Evolutionary conservation across 495 filamentous ascomycete genomes (phyloP).

Genomic region (Aspergillus avenaceus): DNA sequence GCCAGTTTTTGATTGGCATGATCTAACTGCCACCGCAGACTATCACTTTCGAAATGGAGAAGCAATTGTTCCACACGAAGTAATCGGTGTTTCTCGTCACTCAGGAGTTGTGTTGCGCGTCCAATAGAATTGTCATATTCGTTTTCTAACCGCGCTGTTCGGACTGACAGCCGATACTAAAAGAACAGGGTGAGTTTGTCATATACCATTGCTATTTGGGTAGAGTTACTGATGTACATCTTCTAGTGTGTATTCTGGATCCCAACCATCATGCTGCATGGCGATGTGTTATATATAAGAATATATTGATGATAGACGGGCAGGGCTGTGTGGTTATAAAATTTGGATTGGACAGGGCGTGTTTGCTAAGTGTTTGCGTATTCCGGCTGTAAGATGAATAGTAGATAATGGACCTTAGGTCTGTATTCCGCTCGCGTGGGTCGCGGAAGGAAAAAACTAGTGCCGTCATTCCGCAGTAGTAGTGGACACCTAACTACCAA

Average conservation of each 20-base stretch:
- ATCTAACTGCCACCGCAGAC: constrained; percentile 55
- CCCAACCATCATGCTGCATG: constrained; percentile 14
- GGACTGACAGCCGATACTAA: constrained; percentile 43
- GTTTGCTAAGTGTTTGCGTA: too few relatives aligned
- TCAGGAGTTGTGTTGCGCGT: constrained; percentile 55
- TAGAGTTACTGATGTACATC: constrained; percentile 22
- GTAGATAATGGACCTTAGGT: background rate
- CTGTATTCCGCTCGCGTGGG: background rate
- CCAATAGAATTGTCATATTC: constrained; percentile 59
- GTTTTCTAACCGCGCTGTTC: constrained; percentile 53
- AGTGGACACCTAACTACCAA: constrained; percentile 33
- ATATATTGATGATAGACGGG: background rate
- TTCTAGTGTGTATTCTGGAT: constrained; percentile 8
- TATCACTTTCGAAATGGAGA: constrained; percentile 67
- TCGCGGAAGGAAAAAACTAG: constrained; percentile 4
- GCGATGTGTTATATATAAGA: constrained; percentile 6
- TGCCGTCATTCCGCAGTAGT: constrained; percentile 5
- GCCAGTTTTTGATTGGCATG: constrained; percentile 50
- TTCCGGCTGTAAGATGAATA: too few relatives aligned
- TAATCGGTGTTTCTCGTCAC: constrained; percentile 64
- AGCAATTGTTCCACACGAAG: constrained; percentile 62
- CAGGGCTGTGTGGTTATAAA: background rate
- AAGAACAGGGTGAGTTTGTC: constrained; percentile 10
- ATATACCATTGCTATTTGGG: background rate
- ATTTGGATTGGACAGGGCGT: background rate